These are phyloP conservation scores for Peronospora farinosa DNA, from an alignment of 352 stramenopile species.

Conservation along the genomic window DNA sequence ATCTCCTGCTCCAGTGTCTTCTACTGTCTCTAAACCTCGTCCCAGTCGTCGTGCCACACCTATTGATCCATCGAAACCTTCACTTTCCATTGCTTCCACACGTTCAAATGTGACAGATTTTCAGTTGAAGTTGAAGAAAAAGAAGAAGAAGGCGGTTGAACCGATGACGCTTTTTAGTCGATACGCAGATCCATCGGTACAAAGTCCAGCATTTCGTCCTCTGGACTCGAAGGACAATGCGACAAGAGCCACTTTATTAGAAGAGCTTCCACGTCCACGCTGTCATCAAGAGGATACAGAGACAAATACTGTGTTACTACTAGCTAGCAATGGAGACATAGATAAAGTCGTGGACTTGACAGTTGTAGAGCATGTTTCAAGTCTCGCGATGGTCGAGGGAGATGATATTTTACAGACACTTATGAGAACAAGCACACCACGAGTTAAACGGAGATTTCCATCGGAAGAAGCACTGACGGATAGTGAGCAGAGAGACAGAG, in stretches of 20 bases:
- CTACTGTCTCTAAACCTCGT: not conserved
- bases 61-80: not conserved
- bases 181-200: constrained; percentile 13
- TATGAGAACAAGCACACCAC: constrained; percentile 36
- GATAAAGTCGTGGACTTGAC: constrained; percentile 41
- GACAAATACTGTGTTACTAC: not conserved
- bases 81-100: not conserved
- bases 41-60: not conserved
- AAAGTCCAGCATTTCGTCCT: constrained; percentile 9
- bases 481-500: constrained; percentile 47
- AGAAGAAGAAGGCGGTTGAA: constrained; percentile 6
- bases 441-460: constrained; percentile 41
- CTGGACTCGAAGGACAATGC: too few species aligned
- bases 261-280: constrained; percentile 7
- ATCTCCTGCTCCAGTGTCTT: not conserved
- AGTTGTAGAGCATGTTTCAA: constrained; percentile 27
- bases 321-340: not conserved
- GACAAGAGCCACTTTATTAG: constrained; percentile 2
- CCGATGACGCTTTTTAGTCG: constrained; percentile 22
- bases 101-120: not conserved
- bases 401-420: constrained; percentile 51
- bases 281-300: not conserved
- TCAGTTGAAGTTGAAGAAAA: not conserved
- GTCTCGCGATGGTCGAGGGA: constrained; percentile 60
- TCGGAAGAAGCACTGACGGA: constrained; percentile 37